Evolutionary conservation across 2,329 filamentous ascomycete species (phyloP).

Genomic region (Lecanicillium sp.): DNA sequence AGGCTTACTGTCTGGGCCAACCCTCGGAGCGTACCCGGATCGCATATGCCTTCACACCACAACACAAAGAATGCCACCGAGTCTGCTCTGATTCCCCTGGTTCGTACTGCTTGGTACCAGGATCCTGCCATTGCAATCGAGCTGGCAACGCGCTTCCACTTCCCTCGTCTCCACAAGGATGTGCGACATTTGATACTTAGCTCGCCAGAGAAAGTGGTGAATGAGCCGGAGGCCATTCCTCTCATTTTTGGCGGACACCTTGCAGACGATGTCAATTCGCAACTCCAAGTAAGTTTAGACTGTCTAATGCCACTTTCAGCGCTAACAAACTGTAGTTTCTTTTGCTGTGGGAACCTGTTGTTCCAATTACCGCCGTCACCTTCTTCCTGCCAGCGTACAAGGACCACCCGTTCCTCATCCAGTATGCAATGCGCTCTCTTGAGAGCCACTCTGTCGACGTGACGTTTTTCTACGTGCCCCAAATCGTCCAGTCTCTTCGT

Average conservation of each 20-base stretch:
- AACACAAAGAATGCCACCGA: conserved; percentile 29
- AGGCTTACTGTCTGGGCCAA: conserved; percentile 85
- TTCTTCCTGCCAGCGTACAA: conserved; percentile 88
- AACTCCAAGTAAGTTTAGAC: conserved; percentile 53
- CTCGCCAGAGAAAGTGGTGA: conserved; percentile 73
- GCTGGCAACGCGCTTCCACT: conserved; percentile 70
- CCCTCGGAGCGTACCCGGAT: conserved; percentile 56
- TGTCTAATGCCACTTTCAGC: too few relatives aligned
- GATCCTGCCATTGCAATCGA: conserved; percentile 82
- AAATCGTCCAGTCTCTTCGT: conserved; percentile 90
- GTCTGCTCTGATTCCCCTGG: conserved; percentile 49
- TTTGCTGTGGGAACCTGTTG: conserved; percentile 86
- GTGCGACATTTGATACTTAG: conserved; percentile 73
- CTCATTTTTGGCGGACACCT: conserved; percentile 70
- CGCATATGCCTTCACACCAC: conserved; percentile 29
- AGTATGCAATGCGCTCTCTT: conserved; percentile 92
- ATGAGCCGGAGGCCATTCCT: conserved; percentile 74
- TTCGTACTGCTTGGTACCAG: conserved; percentile 81
- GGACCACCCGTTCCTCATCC: conserved; percentile 86
- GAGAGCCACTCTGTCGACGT: conserved; percentile 94
- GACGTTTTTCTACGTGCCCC: conserved; percentile 97
- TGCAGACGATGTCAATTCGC: conserved; percentile 66
- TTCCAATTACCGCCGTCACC: conserved; percentile 85
- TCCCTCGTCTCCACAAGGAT: conserved; percentile 61
- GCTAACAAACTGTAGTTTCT: conserved; percentile 47